Conservation (phyloP, 106 monocot species). For the Allium cepa region DNA sequence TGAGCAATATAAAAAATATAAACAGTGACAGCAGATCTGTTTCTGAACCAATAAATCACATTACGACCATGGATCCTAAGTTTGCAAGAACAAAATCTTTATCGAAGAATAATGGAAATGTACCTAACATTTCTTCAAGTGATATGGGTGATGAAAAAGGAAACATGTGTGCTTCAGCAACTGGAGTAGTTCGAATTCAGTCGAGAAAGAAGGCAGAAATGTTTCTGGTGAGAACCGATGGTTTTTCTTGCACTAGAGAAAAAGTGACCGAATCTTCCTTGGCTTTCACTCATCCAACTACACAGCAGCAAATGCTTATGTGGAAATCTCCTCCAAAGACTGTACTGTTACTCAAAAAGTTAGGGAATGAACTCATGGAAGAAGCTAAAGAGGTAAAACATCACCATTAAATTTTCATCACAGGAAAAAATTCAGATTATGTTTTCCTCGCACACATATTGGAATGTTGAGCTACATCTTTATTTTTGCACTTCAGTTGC, state of each 20-base stretch:
- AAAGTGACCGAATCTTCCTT: constrained; percentile 97
- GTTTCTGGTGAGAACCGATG: constrained; percentile 95
- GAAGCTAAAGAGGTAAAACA: constrained; percentile 83
- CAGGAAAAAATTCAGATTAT: too few species aligned
- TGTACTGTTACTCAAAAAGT: constrained; percentile 80
- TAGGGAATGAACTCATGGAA: constrained; percentile 91
- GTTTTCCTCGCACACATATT: too few species aligned
- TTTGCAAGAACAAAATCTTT: constrained; percentile 4
- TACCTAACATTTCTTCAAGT: constrained; percentile 13
- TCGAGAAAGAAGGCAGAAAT: constrained; percentile 98
- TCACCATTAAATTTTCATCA: too few species aligned
- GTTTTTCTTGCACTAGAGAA: constrained; percentile 90
- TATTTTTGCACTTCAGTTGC: too few species aligned
- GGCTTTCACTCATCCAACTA: constrained; percentile 99
- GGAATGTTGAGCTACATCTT: too few species aligned
- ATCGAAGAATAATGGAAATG: constrained; percentile 10
- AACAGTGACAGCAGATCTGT: constrained; percentile 14
- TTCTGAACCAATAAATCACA: constrained; percentile 15
- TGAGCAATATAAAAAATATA: constrained; percentile 18
- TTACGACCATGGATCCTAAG: constrained; percentile 9
- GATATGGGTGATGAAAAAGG: constrained; percentile 36
- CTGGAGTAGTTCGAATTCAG: constrained; percentile 95
- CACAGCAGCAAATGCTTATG: constrained; percentile 99
- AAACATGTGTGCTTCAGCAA: constrained; percentile 86
- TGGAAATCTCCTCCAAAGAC: constrained; percentile 98